Base-by-base conservation (phyloP, 257 asterid species). In the Primulina huaijiensis region DNA sequence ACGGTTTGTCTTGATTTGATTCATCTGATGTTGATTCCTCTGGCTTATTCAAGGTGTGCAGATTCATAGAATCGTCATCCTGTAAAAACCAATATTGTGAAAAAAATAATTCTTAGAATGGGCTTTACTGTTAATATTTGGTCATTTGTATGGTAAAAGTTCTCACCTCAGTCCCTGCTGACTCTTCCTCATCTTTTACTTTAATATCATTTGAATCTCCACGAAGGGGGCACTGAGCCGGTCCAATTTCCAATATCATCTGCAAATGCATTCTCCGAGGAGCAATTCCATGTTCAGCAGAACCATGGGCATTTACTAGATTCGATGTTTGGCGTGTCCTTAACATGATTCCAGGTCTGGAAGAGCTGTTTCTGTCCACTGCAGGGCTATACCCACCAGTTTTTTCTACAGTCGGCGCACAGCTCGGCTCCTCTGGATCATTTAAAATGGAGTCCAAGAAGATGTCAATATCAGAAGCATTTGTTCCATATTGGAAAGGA, bases 241-340 rank as follows among this genome's bases (percentile, higher is more conserved):
- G 76, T 60, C 94, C 97, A 65, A 76, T 81, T 77, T 87, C 85
- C 56, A 78, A 76, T 63, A 75, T 85, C 82, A 17, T 62, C 78
- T 72, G 79, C 50, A 89, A 69, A 57, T 89, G 96, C 46, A 94
- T 43, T 83, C 97, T 92, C 84, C 82, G 85, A 2, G 78, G 71
- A 25, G 97, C 96, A 67, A 82, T 79, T 69, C 99, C 99, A n/a
- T 83, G 95, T 0, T 40, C 33, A 20, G 53, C 63, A 27, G 65
- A 7, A 55, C 60, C 74, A 38, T 68, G 76, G 17, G 43, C 59
- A 46, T 12, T 55, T 7, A 74, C 29, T 65, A 59, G 77, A 25
- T 62, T 81, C 31, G 70, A 80, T 43, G 8, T 23, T 50, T 29
- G 80, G 31, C 93, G 92, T 46, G 73, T 6, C 82, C 89, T 84